phyloP scores from a whole-genome alignment of 345 rosid species.

The Noccaea bulbosa region DNA sequence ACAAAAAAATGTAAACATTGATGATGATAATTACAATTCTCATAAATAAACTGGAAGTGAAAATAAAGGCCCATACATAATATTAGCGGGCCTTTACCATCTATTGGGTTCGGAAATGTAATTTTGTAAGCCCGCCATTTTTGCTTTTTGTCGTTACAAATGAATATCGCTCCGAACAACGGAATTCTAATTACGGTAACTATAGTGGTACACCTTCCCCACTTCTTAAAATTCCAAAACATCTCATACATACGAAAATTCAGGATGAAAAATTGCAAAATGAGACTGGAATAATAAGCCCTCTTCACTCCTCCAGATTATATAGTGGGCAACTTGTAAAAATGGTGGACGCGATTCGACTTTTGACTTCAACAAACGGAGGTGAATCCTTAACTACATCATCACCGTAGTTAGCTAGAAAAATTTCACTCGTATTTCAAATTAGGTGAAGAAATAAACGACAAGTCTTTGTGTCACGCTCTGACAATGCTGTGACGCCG shows the following conservation, averaged over 20 bases:
- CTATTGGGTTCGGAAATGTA: background rate
- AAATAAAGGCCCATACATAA: background rate
- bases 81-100: background rate
- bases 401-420: too few species aligned
- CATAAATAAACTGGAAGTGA: background rate
- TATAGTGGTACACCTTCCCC: background rate
- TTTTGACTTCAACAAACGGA: too few species aligned
- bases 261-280: background rate
- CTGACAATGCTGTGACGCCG: too few species aligned
- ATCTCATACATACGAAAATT: background rate
- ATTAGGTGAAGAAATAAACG: too few species aligned
- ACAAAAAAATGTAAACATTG: too few species aligned
- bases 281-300: background rate
- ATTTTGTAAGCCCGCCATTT: background rate
- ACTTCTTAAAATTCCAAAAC: background rate
- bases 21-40: background rate
- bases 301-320: too few species aligned
- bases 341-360: too few species aligned
- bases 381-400: too few species aligned
- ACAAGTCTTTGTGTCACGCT: too few species aligned
- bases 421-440: too few species aligned
- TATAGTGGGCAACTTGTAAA: too few species aligned
- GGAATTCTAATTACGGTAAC: too few species aligned
- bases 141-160: background rate
- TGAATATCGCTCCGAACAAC: background rate